Percentiles rank a stretch among this genome's conserved stretches.
phyloP scores from a whole-genome alignment of 2,329 filamentous ascomycete species.

The Stachybotrys chartarum region DNA sequence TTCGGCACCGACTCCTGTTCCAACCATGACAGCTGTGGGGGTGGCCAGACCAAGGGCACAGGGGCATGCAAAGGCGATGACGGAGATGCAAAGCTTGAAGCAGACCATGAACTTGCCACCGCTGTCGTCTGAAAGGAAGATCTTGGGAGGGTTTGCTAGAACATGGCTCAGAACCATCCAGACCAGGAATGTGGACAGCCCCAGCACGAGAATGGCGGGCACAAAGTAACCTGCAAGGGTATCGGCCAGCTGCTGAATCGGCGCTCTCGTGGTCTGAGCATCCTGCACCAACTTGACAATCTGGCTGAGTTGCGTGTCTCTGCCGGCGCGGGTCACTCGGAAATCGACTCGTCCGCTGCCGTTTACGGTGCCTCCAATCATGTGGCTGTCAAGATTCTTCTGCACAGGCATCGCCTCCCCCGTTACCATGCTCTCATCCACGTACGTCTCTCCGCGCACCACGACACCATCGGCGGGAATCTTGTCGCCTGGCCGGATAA shows the following conservation, averaged over 20 bases:
- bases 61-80: conserved; percentile 96
- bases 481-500: conserved; percentile 91
- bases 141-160: conserved; percentile 73
- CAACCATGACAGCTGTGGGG: conserved; percentile 97
- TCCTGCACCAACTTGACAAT: conserved; percentile 98
- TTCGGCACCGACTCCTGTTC: conserved; percentile 92
- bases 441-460: conserved; percentile 82
- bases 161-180: conserved; percentile 96
- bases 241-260: conserved; percentile 90
- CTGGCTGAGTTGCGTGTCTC: conserved; percentile 94
- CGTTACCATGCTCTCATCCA: conserved; percentile 98
- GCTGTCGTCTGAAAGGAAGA: conserved; percentile 73
- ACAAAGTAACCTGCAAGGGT: conserved; percentile 90
- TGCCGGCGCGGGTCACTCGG: conserved; percentile 82
- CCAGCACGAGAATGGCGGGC: conserved; percentile 78
- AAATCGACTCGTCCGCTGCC: conserved; percentile 88
- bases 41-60: conserved; percentile 95
- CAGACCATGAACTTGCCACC: conserved; percentile 96
- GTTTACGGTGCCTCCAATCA: conserved; percentile 95
- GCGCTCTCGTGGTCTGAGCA: conserved; percentile 87
- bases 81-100: conserved; percentile 93
- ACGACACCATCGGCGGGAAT: conserved; percentile 88
- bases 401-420: conserved; percentile 93
- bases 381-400: conserved; percentile 69
- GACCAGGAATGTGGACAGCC: conserved; percentile 73